Evolutionary conservation across 73 alveolate species (phyloP).

Genomic region (Stentor roeselii): DNA sequence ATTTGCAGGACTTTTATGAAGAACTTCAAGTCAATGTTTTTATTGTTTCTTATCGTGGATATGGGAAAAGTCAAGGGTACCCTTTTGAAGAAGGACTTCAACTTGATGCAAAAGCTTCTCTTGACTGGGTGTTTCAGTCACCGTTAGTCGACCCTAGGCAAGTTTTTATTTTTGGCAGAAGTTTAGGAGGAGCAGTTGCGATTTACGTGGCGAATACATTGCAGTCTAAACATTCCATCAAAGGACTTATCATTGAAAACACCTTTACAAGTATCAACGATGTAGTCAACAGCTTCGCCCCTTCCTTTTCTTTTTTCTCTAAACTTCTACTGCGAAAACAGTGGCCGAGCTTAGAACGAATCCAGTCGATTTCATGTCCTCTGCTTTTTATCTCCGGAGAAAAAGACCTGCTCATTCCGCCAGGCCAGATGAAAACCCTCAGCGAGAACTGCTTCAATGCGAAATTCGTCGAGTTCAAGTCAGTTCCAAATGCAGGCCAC

Average conservation of each 20-base stretch:
- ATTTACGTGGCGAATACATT: constrained; percentile 54
- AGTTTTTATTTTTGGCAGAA: constrained; percentile 83
- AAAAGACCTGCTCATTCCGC: constrained; percentile 50
- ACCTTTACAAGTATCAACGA: constrained; percentile 89
- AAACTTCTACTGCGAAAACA: constrained; percentile 59
- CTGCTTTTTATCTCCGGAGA: constrained; percentile 51
- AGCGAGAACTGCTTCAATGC: too few relatives aligned
- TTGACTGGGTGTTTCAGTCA: constrained; percentile 59
- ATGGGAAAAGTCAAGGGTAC: constrained; percentile 68
- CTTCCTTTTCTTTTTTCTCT: constrained; percentile 60
- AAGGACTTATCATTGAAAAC: constrained; percentile 91
- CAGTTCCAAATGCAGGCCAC: too few relatives aligned
- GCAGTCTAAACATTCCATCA: neutral
- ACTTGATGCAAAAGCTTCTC: constrained; percentile 84
- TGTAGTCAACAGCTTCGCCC: constrained; percentile 83
- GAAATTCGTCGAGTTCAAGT: too few relatives aligned
- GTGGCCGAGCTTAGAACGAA: constrained; percentile 80
- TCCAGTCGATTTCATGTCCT: constrained; percentile 41
- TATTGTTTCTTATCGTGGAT: constrained; percentile 95
- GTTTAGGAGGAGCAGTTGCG: constrained; percentile 98
- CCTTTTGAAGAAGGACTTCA: constrained; percentile 92
- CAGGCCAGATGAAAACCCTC: constrained; percentile 44
- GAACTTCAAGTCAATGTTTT: constrained; percentile 71
- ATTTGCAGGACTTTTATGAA: constrained; percentile 53
- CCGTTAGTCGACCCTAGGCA: constrained; percentile 64